Percentiles rank a stretch among this genome's conserved stretches.
phyloP scores from a whole-genome alignment of 805 yeast species.

The Metschnikowia noctiluminum region DNA sequence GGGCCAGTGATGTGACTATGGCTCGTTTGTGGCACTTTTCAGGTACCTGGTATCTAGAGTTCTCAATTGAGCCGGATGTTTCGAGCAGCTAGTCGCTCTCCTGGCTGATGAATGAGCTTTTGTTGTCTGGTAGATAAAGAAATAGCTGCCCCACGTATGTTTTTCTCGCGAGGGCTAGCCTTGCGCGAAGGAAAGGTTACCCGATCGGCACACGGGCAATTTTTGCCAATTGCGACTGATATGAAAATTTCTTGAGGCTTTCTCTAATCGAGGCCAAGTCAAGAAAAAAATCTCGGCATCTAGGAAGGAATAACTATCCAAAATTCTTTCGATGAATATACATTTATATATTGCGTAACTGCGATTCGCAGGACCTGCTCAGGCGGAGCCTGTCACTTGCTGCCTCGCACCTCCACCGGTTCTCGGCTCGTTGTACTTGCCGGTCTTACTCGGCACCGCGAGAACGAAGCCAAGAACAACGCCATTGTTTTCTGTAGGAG shows the following conservation, averaged over 20 bases:
- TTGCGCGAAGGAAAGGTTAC: slow-evolving; percentile 5
- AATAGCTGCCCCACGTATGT: slow-evolving; percentile 1
- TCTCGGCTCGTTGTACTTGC: background rate
- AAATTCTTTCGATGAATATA: too few species aligned
- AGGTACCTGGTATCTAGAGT: too few species aligned
- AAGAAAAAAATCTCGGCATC: too few species aligned
- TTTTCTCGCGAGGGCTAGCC: slow-evolving; percentile 8
- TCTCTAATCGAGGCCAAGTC: too few species aligned
- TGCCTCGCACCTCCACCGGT: background rate
- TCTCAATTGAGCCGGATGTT: background rate
- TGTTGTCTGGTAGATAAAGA: background rate
- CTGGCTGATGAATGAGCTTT: background rate
- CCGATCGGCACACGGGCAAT: slow-evolving; percentile 3
- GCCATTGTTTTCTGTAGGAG: background rate
- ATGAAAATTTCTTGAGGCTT: too few species aligned
- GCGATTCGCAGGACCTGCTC: too few species aligned
- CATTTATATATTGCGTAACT: too few species aligned
- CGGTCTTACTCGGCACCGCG: background rate
- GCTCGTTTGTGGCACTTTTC: too few species aligned
- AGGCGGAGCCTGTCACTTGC: background rate
- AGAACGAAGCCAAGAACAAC: background rate
- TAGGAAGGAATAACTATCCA: too few species aligned
- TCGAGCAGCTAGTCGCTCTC: background rate
- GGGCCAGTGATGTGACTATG: too few species aligned
- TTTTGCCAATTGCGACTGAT: background rate